Evolutionary conservation across 2,329 filamentous ascomycete genomes (phyloP).

Genomic region (Ascochyta clinopodiicola): DNA sequence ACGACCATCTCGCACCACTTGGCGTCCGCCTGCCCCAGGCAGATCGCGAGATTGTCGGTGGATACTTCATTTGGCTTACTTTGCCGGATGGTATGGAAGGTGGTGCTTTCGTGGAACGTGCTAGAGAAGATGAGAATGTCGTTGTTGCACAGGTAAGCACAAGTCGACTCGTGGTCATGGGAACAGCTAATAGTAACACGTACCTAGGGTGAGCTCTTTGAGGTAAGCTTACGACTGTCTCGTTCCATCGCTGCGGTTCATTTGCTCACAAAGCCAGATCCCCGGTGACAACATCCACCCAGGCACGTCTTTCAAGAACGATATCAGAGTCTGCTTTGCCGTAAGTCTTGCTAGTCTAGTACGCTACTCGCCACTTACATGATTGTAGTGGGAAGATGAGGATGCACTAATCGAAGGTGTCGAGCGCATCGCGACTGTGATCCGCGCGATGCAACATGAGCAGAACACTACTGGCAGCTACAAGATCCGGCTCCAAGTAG

Average conservation of each 20-base stretch:
- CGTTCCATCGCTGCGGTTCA: not conserved
- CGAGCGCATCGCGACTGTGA: conserved; percentile 63
- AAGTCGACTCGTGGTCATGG: conserved; percentile 9
- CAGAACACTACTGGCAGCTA: conserved; percentile 27
- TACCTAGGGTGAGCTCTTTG: conserved; percentile 71
- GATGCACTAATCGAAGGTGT: conserved; percentile 71
- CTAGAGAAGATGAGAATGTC: conserved; percentile 68
- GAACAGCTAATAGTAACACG: conserved; percentile 24
- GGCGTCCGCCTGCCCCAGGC: conserved; percentile 61
- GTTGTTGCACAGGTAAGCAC: conserved; percentile 62
- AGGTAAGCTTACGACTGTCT: conserved; percentile 41
- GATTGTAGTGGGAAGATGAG: conserved; percentile 64
- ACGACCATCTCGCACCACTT: conserved; percentile 65
- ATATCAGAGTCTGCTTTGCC: conserved; percentile 49
- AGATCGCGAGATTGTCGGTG: conserved; percentile 66
- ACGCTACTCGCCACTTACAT: conserved; percentile 12
- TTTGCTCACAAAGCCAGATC: conserved; percentile 38
- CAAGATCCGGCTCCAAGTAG: conserved; percentile 17
- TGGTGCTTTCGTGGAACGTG: conserved; percentile 62
- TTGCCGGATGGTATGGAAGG: conserved; percentile 64
- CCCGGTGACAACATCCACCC: conserved; percentile 56
- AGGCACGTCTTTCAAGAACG: conserved; percentile 61
- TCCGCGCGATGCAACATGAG: conserved; percentile 48
- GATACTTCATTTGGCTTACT: conserved; percentile 85
- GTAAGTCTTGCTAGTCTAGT: conserved; percentile 16